Evolutionary conservation across 306 rosid genomes (phyloP), one percentile per base, ranked within the genome.

Genomic region (Quercus ilex): DNA sequence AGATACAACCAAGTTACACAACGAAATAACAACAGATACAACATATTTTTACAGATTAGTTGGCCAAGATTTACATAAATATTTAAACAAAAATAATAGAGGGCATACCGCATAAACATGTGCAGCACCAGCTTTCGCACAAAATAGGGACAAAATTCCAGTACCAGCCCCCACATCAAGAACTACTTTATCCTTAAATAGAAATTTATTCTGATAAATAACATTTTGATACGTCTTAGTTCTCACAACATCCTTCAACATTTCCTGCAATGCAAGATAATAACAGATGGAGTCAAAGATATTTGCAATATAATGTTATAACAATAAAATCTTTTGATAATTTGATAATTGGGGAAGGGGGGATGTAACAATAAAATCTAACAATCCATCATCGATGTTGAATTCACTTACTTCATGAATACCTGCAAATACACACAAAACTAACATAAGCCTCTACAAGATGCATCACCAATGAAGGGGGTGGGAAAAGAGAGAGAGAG

Each of bases 101-200:
- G 57, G 64, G 79, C 90, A 69, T 77, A 93, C 99, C 0, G 99
- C 99, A 87, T 90, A 96, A 81, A 96, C 97, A 85, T 96, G 99
- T 62, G 84, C 69, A 56, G 99, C 99, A 77, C 98, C 99, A 6
- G 97, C 99, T 83, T 91, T 96, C 19, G 98, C 99, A 79, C 99
- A 96, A 71, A 96, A 96, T 46, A 96, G 88, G 43, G 99, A 96
- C 83, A 96, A 85, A 88, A 96, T 96, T 49, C 98, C 99, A 69
- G 99, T 96, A 76, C 99, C 99, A 26, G 99, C 99, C 79, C 99
- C 99, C 33, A 93, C 99, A 81, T 96, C 99, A 74, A 96, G 99
- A 79, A 96, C 98, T n/a, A 96, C 82, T 81, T 96, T 96, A 81
- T 96, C 65, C 88, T 90, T 91, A 53, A 93, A 82, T 33, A 96